phyloP scores from a whole-genome alignment of 495 filamentous ascomycete species.

The Massariosphaeria phaeospora region DNA sequence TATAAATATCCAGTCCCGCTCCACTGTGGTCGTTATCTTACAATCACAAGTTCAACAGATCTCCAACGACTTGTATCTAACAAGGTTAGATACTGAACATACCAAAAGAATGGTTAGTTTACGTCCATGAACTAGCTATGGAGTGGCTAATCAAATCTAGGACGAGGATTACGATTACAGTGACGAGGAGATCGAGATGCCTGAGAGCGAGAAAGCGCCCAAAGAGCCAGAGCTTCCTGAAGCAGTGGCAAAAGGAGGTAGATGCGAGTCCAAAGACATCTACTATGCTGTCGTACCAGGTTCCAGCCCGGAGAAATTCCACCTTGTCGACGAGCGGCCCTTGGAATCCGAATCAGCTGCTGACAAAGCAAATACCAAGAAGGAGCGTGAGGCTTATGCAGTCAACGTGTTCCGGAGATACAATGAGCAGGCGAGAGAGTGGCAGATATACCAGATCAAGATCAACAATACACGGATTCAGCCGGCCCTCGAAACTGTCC shows the following conservation, averaged over 20 bases:
- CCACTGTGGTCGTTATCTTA: no score
- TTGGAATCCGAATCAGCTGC: background rate
- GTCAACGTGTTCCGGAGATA: background rate
- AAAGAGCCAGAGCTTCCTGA: background rate
- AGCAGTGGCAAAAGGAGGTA: background rate
- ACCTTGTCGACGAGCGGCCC: background rate
- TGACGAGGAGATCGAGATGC: no score
- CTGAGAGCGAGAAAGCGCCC: background rate
- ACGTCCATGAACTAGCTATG: no score
- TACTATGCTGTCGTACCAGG: background rate
- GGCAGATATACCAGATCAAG: conserved; percentile 43
- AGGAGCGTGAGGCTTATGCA: conserved; percentile 10
- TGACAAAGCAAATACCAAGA: background rate
- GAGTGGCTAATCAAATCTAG: no score
- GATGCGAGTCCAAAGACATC: background rate
- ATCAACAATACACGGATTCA: conserved; percentile 59
- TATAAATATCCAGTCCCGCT: no score
- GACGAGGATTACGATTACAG: no score
- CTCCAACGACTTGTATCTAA: no score
- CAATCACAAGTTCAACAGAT: no score
- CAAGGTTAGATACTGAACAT: no score
- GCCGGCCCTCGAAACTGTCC: conserved; percentile 49
- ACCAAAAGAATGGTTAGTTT: no score
- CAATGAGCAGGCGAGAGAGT: background rate
- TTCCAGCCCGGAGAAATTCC: background rate